A percentile compares a stretch with the other conserved stretches of the same genome.
Evolutionary conservation across 2,329 filamentous ascomycete species (phyloP).

Genomic region (Diaporthe ampelina): DNA sequence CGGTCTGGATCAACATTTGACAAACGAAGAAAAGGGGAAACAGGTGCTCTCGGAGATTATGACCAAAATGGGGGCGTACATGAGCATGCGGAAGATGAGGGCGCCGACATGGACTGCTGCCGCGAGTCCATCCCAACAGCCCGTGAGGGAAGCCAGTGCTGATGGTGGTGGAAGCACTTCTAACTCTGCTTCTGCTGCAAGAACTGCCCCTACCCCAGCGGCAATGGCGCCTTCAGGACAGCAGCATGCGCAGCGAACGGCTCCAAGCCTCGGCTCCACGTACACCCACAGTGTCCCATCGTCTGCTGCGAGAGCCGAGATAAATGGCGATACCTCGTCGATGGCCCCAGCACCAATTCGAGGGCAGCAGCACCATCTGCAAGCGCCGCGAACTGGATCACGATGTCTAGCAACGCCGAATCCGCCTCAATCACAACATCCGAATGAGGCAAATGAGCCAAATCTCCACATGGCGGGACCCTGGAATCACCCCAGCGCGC

Average conservation of each 20-base stretch:
- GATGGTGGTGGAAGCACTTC: neutral
- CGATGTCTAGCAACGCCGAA: neutral
- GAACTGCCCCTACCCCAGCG: neutral
- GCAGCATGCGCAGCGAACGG: conserved; percentile 20
- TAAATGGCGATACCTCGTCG: neutral
- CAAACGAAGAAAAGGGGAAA: conserved; percentile 70
- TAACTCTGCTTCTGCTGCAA: no score
- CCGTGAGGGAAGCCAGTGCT: conserved; percentile 48
- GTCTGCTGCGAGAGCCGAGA: conserved; percentile 12
- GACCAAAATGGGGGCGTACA: conserved; percentile 71
- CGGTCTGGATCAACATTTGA: conserved; percentile 66
- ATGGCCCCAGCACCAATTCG: neutral
- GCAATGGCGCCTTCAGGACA: neutral
- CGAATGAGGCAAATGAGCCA: conserved; percentile 37
- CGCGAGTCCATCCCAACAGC: conserved; percentile 54
- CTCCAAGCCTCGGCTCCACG: neutral
- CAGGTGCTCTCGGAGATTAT: conserved; percentile 74
- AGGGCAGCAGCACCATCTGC: neutral
- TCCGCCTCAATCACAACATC: conserved; percentile 27
- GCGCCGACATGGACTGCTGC: conserved; percentile 62
- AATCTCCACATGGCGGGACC: conserved; percentile 61
- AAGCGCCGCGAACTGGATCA: neutral
- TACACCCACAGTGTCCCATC: neutral
- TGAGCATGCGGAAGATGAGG: conserved; percentile 69
- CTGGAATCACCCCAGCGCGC: conserved; percentile 54